Evolutionary conservation across 1,284 basidiomycete species (phyloP), one percentile per base, ranked within the genome.

Genomic region (Cerrena zonata): DNA sequence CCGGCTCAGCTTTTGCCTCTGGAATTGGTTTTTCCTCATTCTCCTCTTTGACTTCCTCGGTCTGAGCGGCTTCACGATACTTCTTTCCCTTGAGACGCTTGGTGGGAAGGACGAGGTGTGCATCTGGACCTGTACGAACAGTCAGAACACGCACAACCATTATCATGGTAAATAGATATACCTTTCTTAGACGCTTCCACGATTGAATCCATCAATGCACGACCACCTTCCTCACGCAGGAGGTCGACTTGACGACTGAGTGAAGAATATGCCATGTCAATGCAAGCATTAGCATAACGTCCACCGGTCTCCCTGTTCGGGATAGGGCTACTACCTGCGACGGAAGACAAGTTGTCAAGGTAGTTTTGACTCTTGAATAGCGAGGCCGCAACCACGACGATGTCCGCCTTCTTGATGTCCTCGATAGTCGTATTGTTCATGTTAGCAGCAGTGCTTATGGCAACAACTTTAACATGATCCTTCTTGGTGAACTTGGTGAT

Each of bases 361-460:
- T 94, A 95, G 13, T 80, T 79, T 18, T 69, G 68, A 24, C 87
- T 87, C 59, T 86, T 85, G 73, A 94, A 91, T 18, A 96, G 69
- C 58, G 86, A 92, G 2, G 90, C 89, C 2, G 93, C 90, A 34
- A 93, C 83, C 56, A 97, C 80, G 47, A 97, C 76, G 46, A 97
- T 84, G 64, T 97, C 92, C 0, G 91, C 92, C 2, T 90, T 77
- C 59, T 84, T 75, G 23, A 95, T 74, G 12, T 86, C 77, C 56
- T 88, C 76, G 56, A 97, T 80, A n/a, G 81, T 90, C 21, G 82
- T 70, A 10, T 73, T 68, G 61, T 94, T 92, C 50, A 97, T 69
- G 57, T 90, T 85, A 2, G 77, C 65, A 43, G 86, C 84, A 2
- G 82, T 86, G 18, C 84, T 80, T 49, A 96, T 76, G 23, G 86